These are phyloP conservation scores for Trichoderma orchidacearum DNA, from an alignment of 495 filamentous ascomycete genomes.

Conservation along the genomic window DNA sequence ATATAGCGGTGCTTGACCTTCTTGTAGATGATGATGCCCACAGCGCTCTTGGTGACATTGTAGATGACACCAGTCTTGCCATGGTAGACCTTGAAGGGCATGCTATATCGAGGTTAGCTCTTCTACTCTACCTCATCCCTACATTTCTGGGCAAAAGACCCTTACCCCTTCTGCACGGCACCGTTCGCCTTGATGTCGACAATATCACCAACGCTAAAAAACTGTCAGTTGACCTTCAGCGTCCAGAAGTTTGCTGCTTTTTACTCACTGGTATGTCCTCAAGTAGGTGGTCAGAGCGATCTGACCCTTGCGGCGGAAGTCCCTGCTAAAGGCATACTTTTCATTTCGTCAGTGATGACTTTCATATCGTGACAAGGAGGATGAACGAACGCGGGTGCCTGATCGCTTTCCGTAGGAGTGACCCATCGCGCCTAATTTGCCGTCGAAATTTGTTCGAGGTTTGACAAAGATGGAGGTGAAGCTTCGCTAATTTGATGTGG, in stretches of 20 bases:
- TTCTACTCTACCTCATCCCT: slow-evolving; percentile 1
- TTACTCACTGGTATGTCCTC: slow-evolving; percentile 67
- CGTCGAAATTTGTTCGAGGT: slow-evolving; percentile 13
- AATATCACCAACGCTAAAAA: slow-evolving; percentile 78
- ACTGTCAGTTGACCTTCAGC: slow-evolving; percentile 15
- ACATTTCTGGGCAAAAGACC: neutral
- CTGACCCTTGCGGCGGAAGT: slow-evolving; percentile 85
- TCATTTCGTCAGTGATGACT: slow-evolving; percentile 19
- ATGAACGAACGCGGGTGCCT: slow-evolving; percentile 66
- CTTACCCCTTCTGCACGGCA: slow-evolving; percentile 95
- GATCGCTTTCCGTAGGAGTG: slow-evolving; percentile 89
- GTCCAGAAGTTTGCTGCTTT: neutral
- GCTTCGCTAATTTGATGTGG: slow-evolving; percentile 18
- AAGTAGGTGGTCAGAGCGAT: slow-evolving; percentile 88
- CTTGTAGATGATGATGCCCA: slow-evolving; percentile 98
- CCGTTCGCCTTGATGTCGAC: slow-evolving; percentile 95
- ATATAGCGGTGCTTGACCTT: slow-evolving; percentile 95
- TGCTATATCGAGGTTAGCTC: slow-evolving; percentile 41
- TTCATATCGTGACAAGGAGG: slow-evolving; percentile 4
- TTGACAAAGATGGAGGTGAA: slow-evolving; percentile 9
- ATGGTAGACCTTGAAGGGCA: slow-evolving; percentile 99
- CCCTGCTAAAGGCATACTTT: slow-evolving; percentile 81
- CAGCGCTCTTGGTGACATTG: slow-evolving; percentile 91
- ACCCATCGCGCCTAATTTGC: slow-evolving; percentile 59
- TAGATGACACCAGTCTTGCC: slow-evolving; percentile 96